Base-by-base conservation (phyloP, 768 basidiomycete species). In the Multifurca ochricompacta region DNA sequence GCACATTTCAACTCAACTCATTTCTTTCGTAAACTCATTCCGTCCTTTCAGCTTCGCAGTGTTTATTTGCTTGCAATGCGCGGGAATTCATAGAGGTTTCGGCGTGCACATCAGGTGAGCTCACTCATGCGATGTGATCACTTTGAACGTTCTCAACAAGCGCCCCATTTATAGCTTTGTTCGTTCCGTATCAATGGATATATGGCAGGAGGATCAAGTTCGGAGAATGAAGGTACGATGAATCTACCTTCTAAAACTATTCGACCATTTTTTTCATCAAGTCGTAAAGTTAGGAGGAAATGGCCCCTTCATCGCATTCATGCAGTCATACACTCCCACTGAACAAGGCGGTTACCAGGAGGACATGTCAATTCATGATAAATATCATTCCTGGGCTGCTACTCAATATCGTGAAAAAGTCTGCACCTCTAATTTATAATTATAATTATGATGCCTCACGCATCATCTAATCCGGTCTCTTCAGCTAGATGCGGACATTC, bases 401-500 rank as follows among this genome's bases (percentile, higher is more conserved):
- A 74, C 87, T 2, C 93, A 97, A 70, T 98, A 98, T 70, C 82
- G 88, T 39, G 90, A 93, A 69, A 99, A 96, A 77, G 93, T 88
- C 61, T 50, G 73, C 51, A 31, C 19, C 56, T n/a, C n/a, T n/a
- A n/a, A n/a, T n/a, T 37, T 48, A 36, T 25, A 10, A 31, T 34
- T 28, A 11, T 28, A 21, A 43, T n/a, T n/a, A n/a, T n/a, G n/a
- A n/a, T n/a, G n/a, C 14, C n/a, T 18, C 18, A 35, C 32, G 36
- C 34, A 9, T 14, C n/a, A 28, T 56, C 59, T 56, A 19, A 56
- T 41, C 0, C 31, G 19, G 23, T 31, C 4, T 19, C 30, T 37
- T 14, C 66, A 96, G 93, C 76, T 97, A 58, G 85, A 91, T 62
- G 83, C 85, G 18, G 73, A 77, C 39, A 68, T 91, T 30, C 82